Conservation (phyloP, 495 filamentous ascomycete species). For the Aspergillus carlsbadensis region DNA sequence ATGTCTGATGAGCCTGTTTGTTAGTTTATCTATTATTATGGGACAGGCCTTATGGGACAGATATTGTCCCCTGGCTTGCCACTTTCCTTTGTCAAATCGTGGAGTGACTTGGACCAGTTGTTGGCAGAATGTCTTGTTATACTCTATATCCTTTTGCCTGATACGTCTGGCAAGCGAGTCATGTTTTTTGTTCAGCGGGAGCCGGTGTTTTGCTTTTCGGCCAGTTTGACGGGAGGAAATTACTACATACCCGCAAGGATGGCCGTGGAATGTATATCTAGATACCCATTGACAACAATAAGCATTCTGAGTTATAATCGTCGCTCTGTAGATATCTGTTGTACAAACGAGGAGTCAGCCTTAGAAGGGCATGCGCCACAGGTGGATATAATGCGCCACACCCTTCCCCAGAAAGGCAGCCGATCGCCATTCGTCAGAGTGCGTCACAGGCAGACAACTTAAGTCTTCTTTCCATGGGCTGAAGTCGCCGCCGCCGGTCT, state of each 20-base stretch:
- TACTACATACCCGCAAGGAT: constrained; percentile 10
- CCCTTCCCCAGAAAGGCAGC: constrained; percentile 10
- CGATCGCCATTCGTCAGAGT: not conserved
- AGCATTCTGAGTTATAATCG: constrained; percentile 1
- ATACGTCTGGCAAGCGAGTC: constrained; percentile 10
- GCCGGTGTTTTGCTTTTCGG: constrained; percentile 14
- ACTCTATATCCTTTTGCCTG: constrained; percentile 1
- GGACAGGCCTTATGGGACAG: not conserved
- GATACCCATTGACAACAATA: constrained; percentile 26
- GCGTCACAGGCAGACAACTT: constrained; percentile 11
- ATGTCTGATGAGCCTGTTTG: constrained; percentile 8
- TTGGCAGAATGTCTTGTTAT: constrained; percentile 7
- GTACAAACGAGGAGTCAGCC: constrained; percentile 5
- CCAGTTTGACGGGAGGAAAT: not conserved
- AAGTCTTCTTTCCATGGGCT: constrained; percentile 7
- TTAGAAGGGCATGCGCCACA: constrained; percentile 1
- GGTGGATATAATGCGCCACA: not conserved
- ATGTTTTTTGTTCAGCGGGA: constrained; percentile 5
- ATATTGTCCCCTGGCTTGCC: not conserved
- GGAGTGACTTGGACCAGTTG: not conserved
- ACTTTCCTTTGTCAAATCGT: constrained; percentile 6
- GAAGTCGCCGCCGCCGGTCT: not conserved
- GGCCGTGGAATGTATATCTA: constrained; percentile 25
- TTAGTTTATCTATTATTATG: not conserved
- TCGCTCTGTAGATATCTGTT: not conserved